Evolutionary conservation across 2,329 filamentous ascomycete genomes (phyloP).

Genomic region (Fusarium oxysporum): DNA sequence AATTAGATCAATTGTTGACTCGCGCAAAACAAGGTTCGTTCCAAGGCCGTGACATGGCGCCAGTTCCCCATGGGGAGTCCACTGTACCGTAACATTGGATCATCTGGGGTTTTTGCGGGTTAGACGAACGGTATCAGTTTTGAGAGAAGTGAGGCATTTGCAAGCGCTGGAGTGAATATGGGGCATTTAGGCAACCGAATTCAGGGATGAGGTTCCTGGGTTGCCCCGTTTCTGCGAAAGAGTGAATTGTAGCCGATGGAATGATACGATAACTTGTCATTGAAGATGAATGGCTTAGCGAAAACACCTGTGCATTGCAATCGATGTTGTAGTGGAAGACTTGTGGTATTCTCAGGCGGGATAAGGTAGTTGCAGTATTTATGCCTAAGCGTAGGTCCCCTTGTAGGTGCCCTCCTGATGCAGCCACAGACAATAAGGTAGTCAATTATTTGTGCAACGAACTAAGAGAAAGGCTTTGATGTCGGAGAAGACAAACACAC

Average conservation of each 20-base stretch:
- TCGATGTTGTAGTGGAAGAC: neutral
- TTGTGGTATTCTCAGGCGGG: neutral
- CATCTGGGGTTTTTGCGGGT: slow-evolving; percentile 16
- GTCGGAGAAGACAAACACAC: neutral
- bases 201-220: neutral
- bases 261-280: neutral
- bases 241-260: neutral
- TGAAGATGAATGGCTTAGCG: neutral
- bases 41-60: slow-evolving; percentile 19
- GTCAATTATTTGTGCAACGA: neutral
- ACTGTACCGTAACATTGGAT: slow-evolving; percentile 2
- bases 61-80: slow-evolving; percentile 23
- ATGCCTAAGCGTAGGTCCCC: neutral
- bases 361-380: neutral
- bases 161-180: slow-evolving; percentile 7
- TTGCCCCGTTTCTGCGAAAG: neutral
- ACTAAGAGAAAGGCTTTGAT: neutral
- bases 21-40: slow-evolving; percentile 30
- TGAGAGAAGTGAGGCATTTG: slow-evolving; percentile 1
- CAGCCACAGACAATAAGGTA: neutral
- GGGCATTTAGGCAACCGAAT: slow-evolving; percentile 17
- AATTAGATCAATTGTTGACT: slow-evolving; percentile 24
- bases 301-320: neutral
- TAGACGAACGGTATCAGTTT: neutral
- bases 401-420: neutral